Evolutionary conservation across 176 grass and related monocot species (phyloP), one percentile per base, ranked within the genome.

Genomic region (Oropetium thomaeum): DNA sequence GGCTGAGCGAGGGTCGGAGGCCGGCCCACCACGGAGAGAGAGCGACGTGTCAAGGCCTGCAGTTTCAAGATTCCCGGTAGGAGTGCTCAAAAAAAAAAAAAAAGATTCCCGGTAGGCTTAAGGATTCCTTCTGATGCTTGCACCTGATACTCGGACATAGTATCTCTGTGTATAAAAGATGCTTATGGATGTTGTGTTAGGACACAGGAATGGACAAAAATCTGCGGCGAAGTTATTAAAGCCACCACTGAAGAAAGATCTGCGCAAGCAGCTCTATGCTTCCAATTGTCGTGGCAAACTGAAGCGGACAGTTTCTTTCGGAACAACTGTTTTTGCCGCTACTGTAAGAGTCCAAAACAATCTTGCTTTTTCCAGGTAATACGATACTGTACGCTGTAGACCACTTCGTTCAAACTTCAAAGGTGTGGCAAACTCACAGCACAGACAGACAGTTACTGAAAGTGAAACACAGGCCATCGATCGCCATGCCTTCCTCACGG

Each of bases 371-470:
- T 26, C 20, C 58, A 62, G 41, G 28, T 49, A 76, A 33, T 48
- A 31, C 55, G 44, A 57, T 25, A 32, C 71, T 43, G n/a, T 73
- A 10, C 15, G 26, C 7, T 44, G 72, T 13, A 49, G 43, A 48
- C n/a, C n/a, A n/a, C n/a, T n/a, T n/a, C n/a, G 5, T 8, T 4
- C 17, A 10, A 16, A 23, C 45, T 34, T 31, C 3, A 8, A n/a
- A 52, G 34, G 43, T 7, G 67, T 22, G 54, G 20, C 17, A 40
- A 75, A 34, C 35, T 16, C 62, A 62, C 58, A n/a, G n/a, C n/a
- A n/a, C n/a, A 39, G 70, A 74, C 37, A 77, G 60, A 49, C 60
- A 27, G 42, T 22, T 34, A 65, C n/a, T 77, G 60, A 52, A 77
- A 65, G 44, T 27, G 59, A 65, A 65, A 31, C 43, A n/a, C n/a